Base-by-base conservation (phyloP, 306 rosid genomes). In the Cucurbita maxima region DNA sequence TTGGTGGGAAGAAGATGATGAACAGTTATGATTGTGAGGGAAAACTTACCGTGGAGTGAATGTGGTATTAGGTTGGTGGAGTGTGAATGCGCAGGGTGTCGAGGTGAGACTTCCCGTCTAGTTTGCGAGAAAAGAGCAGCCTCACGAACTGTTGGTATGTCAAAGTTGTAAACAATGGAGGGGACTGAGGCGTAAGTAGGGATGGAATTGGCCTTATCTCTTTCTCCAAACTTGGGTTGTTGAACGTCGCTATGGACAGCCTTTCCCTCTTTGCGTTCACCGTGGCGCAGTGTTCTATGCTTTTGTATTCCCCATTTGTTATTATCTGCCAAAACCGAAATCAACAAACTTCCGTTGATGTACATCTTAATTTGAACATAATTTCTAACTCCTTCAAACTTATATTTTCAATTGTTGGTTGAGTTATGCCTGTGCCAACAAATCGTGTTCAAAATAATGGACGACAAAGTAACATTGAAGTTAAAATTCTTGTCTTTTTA, bases 221-320 rank as follows among this genome's bases (percentile, higher is more conserved):
- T 8, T 41, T 64, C 34, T 64, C 51, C 45, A 8, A 5, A 19
- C 71, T 41, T 18, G 71, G 71, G n/a, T 5, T 41, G 52, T 3
- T 1, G 51, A 64, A 64, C 4, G 71, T 43, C n/a, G 71, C 71
- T 40, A 41, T 64, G 50, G 71, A 64, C 16, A 64, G 1, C 15
- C 71, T 64, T 64, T 64, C 52, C 10, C 71, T 41, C 36, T 64
- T 13, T 41, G 52, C 10, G 34, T 41, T 64, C 37, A 64, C 71
- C 2, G 71, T 41, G 10, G 71, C 53, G 0, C 71, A 64, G 1
- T 64, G 71, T 16, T 64, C 71, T 18, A 64, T 64, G 36, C 71
- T 64, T 64, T 20, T 64, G 53, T 64, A 64, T 43, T 64, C 10
- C 16, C 71, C 71, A 64, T 64, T 64, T n/a, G 71, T 64, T 64